phyloP scores from a whole-genome alignment of 805 yeast species.

The Torulaspora gathmanii region DNA sequence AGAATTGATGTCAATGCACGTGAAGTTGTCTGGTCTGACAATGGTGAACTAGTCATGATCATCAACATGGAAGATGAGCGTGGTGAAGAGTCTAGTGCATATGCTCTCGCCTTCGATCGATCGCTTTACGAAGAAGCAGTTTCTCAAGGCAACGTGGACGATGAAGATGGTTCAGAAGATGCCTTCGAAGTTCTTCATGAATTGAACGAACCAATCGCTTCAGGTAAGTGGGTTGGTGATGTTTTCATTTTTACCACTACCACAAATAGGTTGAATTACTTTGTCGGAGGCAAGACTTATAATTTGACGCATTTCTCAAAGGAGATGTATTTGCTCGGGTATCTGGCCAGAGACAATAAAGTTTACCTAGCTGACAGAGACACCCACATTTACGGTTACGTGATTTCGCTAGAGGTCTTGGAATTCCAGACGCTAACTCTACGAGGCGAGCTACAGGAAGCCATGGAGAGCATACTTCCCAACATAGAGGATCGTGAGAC shows the following conservation, averaged over 20 bases:
- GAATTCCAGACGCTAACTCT: conserved; percentile 94
- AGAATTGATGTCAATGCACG: conserved; percentile 81
- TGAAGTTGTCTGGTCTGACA: conserved; percentile 87
- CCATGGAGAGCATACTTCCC: conserved; percentile 55
- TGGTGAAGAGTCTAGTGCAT: conserved; percentile 49
- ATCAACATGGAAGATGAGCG: conserved; percentile 48
- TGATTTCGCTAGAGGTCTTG: conserved; percentile 75
- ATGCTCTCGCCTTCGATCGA: conserved; percentile 68
- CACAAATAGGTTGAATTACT: conserved; percentile 83
- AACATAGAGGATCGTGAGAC: conserved; percentile 58
- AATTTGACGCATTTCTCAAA: conserved; percentile 91
- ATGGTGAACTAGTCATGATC: conserved; percentile 82
- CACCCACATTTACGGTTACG: conserved; percentile 74
- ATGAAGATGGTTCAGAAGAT: conserved; percentile 85
- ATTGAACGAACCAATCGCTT: conserved; percentile 70
- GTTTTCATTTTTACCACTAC: conserved; percentile 88
- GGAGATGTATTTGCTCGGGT: conserved; percentile 80
- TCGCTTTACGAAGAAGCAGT: conserved; percentile 62
- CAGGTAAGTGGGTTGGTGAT: conserved; percentile 97
- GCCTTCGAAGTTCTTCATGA: conserved; percentile 83
- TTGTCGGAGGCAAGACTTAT: conserved; percentile 90
- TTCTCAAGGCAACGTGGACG: conserved; percentile 52
- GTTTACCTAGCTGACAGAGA: conserved; percentile 91
- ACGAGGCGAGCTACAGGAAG: conserved; percentile 89
- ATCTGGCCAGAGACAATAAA: conserved; percentile 83